Conservation (phyloP, 352 stramenopile species). For the Phytophthora vignae region DNA sequence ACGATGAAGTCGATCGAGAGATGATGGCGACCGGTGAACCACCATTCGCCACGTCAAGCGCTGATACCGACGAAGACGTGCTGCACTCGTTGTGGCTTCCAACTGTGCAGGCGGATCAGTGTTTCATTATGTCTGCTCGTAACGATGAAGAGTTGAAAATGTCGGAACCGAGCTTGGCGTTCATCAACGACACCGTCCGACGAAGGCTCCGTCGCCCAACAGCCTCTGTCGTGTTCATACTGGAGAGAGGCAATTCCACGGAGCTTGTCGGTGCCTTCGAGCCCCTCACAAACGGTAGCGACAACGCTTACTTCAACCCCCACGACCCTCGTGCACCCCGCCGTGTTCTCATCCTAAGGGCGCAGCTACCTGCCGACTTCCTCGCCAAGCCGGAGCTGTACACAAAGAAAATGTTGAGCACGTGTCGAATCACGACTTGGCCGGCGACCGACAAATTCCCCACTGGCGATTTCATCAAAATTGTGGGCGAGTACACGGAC, state of each 20-base stretch:
- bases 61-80: conserved; percentile 29
- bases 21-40: neutral
- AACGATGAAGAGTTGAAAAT: conserved; percentile 2
- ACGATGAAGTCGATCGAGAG: neutral
- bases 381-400: too few relatives aligned
- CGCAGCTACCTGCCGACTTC: too few relatives aligned
- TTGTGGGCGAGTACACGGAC: conserved; percentile 72
- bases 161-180: conserved; percentile 16
- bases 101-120: conserved; percentile 32
- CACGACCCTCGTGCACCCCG: too few relatives aligned
- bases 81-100: conserved; percentile 43
- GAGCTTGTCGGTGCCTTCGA: conserved; percentile 59
- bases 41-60: neutral
- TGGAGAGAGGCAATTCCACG: conserved; percentile 37
- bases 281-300: conserved; percentile 46
- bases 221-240: conserved; percentile 59
- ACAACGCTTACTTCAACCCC: conserved; percentile 58
- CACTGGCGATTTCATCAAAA: conserved; percentile 71
- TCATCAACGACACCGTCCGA: conserved; percentile 4
- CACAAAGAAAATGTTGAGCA: too few relatives aligned
- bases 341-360: too few relatives aligned
- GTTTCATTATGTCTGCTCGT: conserved; percentile 7
- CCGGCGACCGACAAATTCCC: too few relatives aligned
- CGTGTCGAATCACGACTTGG: too few relatives aligned
- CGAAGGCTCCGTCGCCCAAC: conserved; percentile 48